Conservation (phyloP, 2,329 filamentous ascomycete species). For the Ampelomyces quisqualis region DNA sequence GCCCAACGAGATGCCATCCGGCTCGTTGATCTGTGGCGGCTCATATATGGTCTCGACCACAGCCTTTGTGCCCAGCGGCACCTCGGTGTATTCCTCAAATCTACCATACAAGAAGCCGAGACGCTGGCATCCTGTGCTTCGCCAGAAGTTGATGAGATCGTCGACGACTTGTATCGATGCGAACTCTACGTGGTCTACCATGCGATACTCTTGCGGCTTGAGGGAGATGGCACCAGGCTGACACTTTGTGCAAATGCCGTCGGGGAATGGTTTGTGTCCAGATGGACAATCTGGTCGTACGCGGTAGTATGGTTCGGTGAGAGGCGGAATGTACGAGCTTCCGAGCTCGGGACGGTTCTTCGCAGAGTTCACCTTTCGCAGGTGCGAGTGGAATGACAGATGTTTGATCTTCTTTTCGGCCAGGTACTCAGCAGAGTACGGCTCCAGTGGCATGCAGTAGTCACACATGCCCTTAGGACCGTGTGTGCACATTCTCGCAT, state of each 20-base stretch:
- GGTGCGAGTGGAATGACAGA: conserved; percentile 89
- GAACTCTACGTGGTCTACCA: conserved; percentile 98
- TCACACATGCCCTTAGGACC: conserved; percentile 98
- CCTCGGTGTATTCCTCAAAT: conserved; percentile 87
- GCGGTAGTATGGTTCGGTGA: conserved; percentile 89
- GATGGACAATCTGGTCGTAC: conserved; percentile 88
- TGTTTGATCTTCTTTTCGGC: conserved; percentile 98
- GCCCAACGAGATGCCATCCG: conserved; percentile 81
- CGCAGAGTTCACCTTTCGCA: conserved; percentile 91
- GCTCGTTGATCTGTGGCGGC: conserved; percentile 84
- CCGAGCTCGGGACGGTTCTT: conserved; percentile 95
- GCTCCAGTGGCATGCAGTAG: conserved; percentile 96
- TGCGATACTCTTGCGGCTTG: conserved; percentile 89
- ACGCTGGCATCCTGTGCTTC: conserved; percentile 78
- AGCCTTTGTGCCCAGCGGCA: conserved; percentile 91
- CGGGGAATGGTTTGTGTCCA: conserved; percentile 89
- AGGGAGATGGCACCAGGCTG: conserved; percentile 96
- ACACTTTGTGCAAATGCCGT: conserved; percentile 97
- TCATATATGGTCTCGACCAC: conserved; percentile 98
- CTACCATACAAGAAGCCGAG: conserved; percentile 88
- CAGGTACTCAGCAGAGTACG: conserved; percentile 85
- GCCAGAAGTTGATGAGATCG: conserved; percentile 88
- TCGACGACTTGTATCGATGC: conserved; percentile 82
- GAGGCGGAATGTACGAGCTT: conserved; percentile 91
- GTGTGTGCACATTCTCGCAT: conserved; percentile 89